Base-by-base conservation (phyloP, 108 stramenopile species). In the Skeletonema menzelii region DNA sequence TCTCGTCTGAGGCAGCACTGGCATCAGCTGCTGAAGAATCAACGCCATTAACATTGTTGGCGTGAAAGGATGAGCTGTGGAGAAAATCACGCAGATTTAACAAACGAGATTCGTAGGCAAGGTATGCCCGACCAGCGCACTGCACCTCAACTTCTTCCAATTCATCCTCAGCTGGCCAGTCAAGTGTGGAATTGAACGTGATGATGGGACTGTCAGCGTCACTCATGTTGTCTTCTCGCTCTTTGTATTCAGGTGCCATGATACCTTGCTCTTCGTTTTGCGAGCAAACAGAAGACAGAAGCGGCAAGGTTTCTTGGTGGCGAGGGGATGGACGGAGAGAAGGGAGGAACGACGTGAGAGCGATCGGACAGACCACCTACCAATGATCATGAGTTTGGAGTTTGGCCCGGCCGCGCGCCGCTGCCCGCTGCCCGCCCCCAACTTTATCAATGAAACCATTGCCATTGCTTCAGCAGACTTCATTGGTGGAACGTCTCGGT, bases 81-180 rank as follows among this genome's bases (percentile, higher is more conserved):
- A 81, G 75, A 61, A 81, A 81, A 19, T 31, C 17, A 12, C 75
- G 69, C 12, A 63, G 63, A 35, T 66, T 72, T 11, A 76, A 32
- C 14, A 72, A 60, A 31, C 76, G 76, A 27, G 81, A 71, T 58
- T 78, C 76, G 57, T 77, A 82, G 27, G 76, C 71, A 22, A 82
- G 76, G 55, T 73, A 82, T 34, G 76, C 66, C 56, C 35, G 20
- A 32, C 76, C 72, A 24, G 71, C 81, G 30, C 81, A 66, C 69
- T 82, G 74, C 60, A 82, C 70, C 17, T 22, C 27, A 35, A 27
- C 34, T 14, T 67, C 61, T 27, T 67, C 66, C 20, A 80, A 60
- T 46, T 30, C 27, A 30, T 61, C 27, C 22, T 61, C 53, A 24
- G 60, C 40, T 0, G 79, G 79, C 79, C 79, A 80, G 58, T 80